Evolutionary conservation across 2,329 filamentous ascomycete species (phyloP).

Genomic region (Colletotrichum caudatum): DNA sequence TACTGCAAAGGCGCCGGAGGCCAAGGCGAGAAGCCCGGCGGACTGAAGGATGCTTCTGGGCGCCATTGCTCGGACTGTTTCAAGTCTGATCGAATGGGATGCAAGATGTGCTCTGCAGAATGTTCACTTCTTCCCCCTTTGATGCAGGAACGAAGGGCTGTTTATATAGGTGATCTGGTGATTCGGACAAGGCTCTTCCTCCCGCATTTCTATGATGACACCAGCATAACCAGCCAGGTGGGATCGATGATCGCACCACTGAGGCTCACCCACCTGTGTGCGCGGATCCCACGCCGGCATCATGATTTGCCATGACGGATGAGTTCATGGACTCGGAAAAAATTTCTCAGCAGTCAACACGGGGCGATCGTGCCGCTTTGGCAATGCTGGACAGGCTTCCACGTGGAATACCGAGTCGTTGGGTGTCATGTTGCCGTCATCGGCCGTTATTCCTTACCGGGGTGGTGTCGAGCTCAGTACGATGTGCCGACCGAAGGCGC

Average conservation of each 20-base stretch:
- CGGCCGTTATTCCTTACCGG: background rate
- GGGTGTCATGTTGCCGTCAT: conserved; percentile 39
- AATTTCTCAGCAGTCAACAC: background rate
- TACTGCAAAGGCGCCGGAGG: conserved; percentile 45
- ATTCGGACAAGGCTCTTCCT: too few species aligned
- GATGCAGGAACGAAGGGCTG: background rate
- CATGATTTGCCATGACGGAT: background rate
- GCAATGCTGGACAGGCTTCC: background rate
- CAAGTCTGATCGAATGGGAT: background rate
- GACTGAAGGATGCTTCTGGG: conserved; percentile 18
- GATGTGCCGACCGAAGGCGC: background rate
- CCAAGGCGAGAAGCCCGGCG: conserved; percentile 43
- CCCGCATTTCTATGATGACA: background rate
- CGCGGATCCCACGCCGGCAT: background rate
- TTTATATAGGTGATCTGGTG: conserved; percentile 20
- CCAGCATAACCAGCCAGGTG: background rate
- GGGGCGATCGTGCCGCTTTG: background rate
- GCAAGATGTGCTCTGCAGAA: background rate
- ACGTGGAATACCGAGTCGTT: conserved; percentile 24
- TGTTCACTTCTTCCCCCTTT: too few species aligned
- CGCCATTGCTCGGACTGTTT: conserved; percentile 16
- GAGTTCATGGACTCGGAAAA: background rate
- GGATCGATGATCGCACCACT: background rate
- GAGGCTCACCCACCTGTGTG: background rate
- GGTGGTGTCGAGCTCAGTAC: background rate